phyloP scores from a whole-genome alignment of 345 rosid species.

The Sisymbrium irio region DNA sequence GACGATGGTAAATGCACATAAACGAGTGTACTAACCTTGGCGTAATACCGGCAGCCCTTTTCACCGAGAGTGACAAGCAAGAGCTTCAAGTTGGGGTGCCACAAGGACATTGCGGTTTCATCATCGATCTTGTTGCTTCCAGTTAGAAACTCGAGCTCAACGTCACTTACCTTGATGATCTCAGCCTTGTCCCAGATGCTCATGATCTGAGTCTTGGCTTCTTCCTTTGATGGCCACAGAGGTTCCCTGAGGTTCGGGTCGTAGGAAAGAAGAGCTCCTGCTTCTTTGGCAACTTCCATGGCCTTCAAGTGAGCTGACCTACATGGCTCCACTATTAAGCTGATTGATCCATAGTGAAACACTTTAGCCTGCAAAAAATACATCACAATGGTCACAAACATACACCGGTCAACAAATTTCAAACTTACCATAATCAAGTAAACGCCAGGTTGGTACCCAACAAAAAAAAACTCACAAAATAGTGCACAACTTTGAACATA shows the following conservation, averaged over 20 bases:
- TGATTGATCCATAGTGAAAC: slow-evolving; percentile 72
- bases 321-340: slow-evolving; percentile 72
- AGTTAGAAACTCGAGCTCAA: slow-evolving; percentile 50
- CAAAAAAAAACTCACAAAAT: not conserved
- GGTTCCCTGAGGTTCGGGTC: slow-evolving; percentile 68
- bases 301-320: slow-evolving; percentile 62
- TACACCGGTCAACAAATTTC: not conserved
- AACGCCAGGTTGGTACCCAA: not conserved
- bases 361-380: slow-evolving; percentile 46
- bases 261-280: slow-evolving; percentile 63
- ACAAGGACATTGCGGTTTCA: slow-evolving; percentile 37
- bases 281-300: slow-evolving; percentile 54
- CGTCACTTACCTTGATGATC: slow-evolving; percentile 55
- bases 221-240: slow-evolving; percentile 63
- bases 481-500: not conserved
- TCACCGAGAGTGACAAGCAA: slow-evolving; percentile 64
- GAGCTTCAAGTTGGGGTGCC: slow-evolving; percentile 58
- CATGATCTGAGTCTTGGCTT: slow-evolving; percentile 57
- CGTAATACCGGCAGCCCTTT: slow-evolving; percentile 56
- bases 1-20: not conserved
- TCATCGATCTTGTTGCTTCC: slow-evolving; percentile 44
- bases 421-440: not conserved
- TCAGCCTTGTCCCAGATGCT: slow-evolving; percentile 72
- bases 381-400: slow-evolving; percentile 8
- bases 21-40: slow-evolving; percentile 31